Evolutionary conservation across 2,329 filamentous ascomycete species (phyloP).

Genomic region (Penicillium thymicola): DNA sequence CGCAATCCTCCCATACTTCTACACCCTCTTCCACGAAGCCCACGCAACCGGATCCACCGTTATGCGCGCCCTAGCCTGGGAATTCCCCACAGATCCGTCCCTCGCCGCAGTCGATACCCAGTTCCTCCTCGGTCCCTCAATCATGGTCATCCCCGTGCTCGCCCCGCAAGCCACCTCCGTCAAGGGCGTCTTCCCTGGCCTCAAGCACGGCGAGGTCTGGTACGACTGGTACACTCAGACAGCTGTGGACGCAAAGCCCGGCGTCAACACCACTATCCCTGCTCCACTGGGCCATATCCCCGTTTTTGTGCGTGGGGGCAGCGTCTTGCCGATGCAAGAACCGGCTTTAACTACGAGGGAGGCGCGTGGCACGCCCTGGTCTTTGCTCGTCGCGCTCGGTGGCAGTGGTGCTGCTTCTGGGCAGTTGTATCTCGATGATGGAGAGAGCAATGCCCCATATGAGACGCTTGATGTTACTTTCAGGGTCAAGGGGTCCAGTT

Average conservation of each 20-base stretch:
- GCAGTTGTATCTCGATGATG: slow-evolving; percentile 70
- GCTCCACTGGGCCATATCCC: slow-evolving; percentile 68
- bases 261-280: slow-evolving; percentile 58
- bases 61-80: slow-evolving; percentile 71
- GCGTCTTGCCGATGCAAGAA: slow-evolving; percentile 65
- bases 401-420: slow-evolving; percentile 56
- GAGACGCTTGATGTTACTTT: slow-evolving; percentile 54
- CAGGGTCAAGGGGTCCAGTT: slow-evolving; percentile 30
- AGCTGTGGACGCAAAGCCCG: slow-evolving; percentile 50
- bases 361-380: slow-evolving; percentile 63
- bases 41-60: slow-evolving; percentile 65
- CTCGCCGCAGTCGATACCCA: slow-evolving; percentile 66
- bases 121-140: slow-evolving; percentile 65
- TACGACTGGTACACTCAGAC: slow-evolving; percentile 77
- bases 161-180: slow-evolving; percentile 59
- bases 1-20: slow-evolving; percentile 69
- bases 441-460: slow-evolving; percentile 60
- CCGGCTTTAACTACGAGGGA: slow-evolving; percentile 65
- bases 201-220: slow-evolving; percentile 60
- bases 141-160: slow-evolving; percentile 67
- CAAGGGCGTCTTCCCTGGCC: slow-evolving; percentile 66
- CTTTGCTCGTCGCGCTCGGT: slow-evolving; percentile 61
- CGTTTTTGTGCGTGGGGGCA: slow-evolving; percentile 66
- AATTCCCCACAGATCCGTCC: slow-evolving; percentile 68
- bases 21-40: slow-evolving; percentile 67